Base-by-base conservation (phyloP, 73 alveolate genomes). In the Uronychia binucleata region DNA sequence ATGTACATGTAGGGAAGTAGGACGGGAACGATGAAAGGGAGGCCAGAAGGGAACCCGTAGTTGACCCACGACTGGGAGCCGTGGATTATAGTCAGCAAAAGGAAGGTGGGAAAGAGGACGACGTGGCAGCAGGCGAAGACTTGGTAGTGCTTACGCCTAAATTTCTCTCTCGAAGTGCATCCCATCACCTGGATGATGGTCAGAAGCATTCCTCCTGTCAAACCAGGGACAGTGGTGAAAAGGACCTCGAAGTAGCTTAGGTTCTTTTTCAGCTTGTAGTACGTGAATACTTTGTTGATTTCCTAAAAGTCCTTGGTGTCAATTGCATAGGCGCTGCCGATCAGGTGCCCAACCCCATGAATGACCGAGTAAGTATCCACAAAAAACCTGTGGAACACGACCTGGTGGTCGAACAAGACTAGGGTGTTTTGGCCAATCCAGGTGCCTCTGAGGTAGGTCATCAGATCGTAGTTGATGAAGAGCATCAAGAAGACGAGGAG, bases 111-210 rank as follows among this genome's bases (percentile, higher is more conserved):
- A 34, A 81, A 81, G 26, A 81, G 34, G 5, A 59, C 31, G 82
- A 81, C 60, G 75, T 81, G 88, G 0, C 82, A 59, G 75, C 60
- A 81, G 0, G 79, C 77, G 33, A 81, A 81, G 28, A 46, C 34
- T 30, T 81, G 76, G 81, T 59, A 81, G 0, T 35, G 5, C 33
- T 75, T 81, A 19, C 27, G 26, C 75, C 88, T 58, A 13, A 46
- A 74, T 30, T 75, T 33, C n/a, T 60, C 31, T 25, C 33, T 11
- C 27, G 88, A 81, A 31, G 88, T 81, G 0, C 30, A 1, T n/a
- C 79, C 88, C 74, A 81, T 81, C 19, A 59, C 28, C 60, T 14
- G 28, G 26, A 60, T 81, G 0, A 81, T 59, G 1, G 27, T 59
- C 33, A 81, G 33, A 8, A 59, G 30, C 74, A 81, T 8, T 29